These are phyloP conservation scores for Pseudonectria buxi DNA, from an alignment of 2,329 filamentous ascomycete species.

Conservation along the genomic window DNA sequence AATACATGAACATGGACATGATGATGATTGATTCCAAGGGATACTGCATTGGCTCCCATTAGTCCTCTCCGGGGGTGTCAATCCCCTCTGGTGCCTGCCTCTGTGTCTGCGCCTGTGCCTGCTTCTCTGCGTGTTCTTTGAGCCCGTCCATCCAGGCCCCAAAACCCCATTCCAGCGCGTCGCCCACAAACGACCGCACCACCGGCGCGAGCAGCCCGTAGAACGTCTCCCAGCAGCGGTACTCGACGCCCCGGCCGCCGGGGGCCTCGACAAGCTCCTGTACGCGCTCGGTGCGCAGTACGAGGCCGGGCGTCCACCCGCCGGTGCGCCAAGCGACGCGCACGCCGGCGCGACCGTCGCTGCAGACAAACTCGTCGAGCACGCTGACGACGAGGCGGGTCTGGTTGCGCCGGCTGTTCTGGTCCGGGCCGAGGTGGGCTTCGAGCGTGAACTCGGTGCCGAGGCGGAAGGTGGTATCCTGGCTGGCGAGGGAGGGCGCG, in stretches of 20 bases:
- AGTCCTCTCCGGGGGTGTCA: no score
- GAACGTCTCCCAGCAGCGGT: constrained; percentile 41
- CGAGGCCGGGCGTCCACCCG: constrained; percentile 24
- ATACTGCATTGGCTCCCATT: no score
- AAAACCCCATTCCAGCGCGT: constrained; percentile 28
- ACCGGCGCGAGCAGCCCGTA: constrained; percentile 31
- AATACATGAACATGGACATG: no score
- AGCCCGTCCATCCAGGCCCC: constrained; percentile 27
- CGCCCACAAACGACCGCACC: constrained; percentile 27
- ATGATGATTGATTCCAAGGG: no score
- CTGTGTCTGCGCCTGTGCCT: not conserved
- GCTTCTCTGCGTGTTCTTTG: not conserved
- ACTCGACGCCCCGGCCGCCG: constrained; percentile 27
- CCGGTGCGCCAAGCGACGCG: constrained; percentile 33
- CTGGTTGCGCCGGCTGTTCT: constrained; percentile 9
- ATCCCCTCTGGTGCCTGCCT: not conserved
- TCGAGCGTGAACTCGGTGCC: constrained; percentile 28
- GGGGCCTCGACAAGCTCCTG: constrained; percentile 33
- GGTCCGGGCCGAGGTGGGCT: constrained; percentile 25
- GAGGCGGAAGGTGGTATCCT: constrained; percentile 21
- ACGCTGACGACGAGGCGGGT: constrained; percentile 21
- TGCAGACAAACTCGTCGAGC: constrained; percentile 26
- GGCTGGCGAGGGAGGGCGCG: constrained; percentile 5
- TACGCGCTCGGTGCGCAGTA: constrained; percentile 33
- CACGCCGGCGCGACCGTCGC: constrained; percentile 26